Base-by-base conservation (phyloP, 192 early-diverging fungal genomes). In the Phycomyces blakesleeanus region DNA sequence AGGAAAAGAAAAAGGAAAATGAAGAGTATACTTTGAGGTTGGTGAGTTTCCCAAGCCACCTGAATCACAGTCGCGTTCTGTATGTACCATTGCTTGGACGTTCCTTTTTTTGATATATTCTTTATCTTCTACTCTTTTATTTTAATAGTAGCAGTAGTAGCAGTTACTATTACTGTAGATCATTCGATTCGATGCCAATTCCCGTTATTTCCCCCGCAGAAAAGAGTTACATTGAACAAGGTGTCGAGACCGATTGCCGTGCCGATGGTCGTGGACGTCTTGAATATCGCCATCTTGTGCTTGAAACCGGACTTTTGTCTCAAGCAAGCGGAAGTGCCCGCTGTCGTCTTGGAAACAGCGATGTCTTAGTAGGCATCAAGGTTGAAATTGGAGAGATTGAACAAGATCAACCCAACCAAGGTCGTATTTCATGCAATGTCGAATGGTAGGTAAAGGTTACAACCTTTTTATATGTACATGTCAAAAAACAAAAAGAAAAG, bases 281-380 rank as follows among this genome's bases (percentile, higher is more conserved):
- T 15, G 91, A 94, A 67, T 87, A 81, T 41, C 90, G 97, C 49
- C 78, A 88, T 41, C 70, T 93, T 26, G 73, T 81, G 0, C 73
- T 99, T n/a, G 92, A 93, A 71, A 91, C 88, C 1, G 93, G 92
- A 25, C 76, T 94, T 56, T 87, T 98, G 24, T 84, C 91, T 18
- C 96, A 99, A 68, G 90, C 95, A 15, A 90, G 84, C 67, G 97
- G 97, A 6, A 90, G 89, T 72, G 90, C 90, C 51, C 91, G 94
- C 18, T 85, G 89, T 42, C 84, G 89, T 22, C 71, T 93, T 42
- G 88, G 86, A 3, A 84, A 85, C 34, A 94, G 94, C 0, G 92
- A 95, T 57, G 87, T 98, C 1, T 80, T 99, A 10, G 95, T 97
- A 22, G 95, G 97, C 16, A 84, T 99, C 64, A 99, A 97, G 71